phyloP scores from a whole-genome alignment of 306 rosid genomes.

The Citrullus amarus region DNA sequence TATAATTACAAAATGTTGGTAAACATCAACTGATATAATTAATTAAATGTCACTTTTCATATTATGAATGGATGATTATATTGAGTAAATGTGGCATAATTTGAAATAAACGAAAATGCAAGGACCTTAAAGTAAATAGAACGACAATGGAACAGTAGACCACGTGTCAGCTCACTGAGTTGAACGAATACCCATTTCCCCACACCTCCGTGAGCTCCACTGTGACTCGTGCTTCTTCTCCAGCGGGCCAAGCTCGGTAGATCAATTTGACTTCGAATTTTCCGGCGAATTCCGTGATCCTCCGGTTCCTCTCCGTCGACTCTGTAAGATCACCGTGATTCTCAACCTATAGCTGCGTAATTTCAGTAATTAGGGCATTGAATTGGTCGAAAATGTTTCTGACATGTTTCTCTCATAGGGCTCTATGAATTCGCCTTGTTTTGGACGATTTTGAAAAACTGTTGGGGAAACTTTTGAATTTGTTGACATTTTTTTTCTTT shows the following conservation, averaged over 20 bases:
- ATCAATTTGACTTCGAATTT: conserved; percentile 8
- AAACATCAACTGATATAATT: no score
- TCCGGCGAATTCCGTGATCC: conserved; percentile 10
- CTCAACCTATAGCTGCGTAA: background rate
- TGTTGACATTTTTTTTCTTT: background rate
- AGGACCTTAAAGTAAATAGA: background rate
- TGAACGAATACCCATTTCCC: conserved; percentile 9
- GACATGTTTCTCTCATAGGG: background rate
- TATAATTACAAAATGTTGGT: no score
- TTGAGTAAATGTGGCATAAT: background rate
- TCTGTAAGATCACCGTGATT: conserved; percentile 18
- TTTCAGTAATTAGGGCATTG: background rate
- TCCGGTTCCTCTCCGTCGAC: conserved; percentile 13
- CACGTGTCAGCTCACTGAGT: conserved; percentile 22
- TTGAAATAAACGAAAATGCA: background rate
- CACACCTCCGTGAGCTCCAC: conserved; percentile 17
- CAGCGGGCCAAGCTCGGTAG: conserved; percentile 10
- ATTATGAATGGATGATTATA: no score
- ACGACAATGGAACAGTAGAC: background rate
- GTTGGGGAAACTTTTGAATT: background rate
- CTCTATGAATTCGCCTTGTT: background rate
- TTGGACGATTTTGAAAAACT: background rate
- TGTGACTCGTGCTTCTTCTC: conserved; percentile 18
- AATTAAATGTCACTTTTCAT: no score
- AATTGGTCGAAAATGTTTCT: background rate